These are phyloP conservation scores for Pleurotus sapidus DNA, from an alignment of 768 basidiomycete genomes.

Conservation along the genomic window DNA sequence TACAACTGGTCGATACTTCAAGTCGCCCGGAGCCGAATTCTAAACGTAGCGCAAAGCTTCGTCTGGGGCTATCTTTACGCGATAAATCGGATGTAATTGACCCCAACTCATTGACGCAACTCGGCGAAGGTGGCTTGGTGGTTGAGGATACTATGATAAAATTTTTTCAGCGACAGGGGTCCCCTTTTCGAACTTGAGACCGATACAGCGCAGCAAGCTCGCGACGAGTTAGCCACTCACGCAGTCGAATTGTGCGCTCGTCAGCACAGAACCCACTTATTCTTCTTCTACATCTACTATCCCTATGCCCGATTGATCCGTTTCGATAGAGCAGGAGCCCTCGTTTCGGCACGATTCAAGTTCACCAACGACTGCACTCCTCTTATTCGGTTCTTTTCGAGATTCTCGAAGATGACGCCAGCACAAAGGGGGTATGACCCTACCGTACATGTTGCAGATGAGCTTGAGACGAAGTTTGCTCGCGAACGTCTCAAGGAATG, in stretches of 20 bases:
- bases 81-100: background rate
- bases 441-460: background rate
- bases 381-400: conserved; percentile 23
- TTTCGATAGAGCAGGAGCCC: conserved; percentile 30
- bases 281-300: conserved; percentile 25
- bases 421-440: background rate
- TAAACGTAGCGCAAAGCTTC: background rate
- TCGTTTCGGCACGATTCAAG: conserved; percentile 21
- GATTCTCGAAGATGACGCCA: conserved; percentile 9
- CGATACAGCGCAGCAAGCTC: background rate
- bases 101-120: background rate
- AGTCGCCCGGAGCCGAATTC: background rate
- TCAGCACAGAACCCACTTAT: conserved; percentile 28
- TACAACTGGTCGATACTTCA: background rate
- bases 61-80: background rate
- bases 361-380: conserved; percentile 13
- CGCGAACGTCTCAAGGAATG: background rate
- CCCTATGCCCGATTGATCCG: conserved; percentile 24
- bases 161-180: background rate
- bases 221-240: conserved; percentile 22
- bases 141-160: background rate
- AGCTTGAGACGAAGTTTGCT: background rate
- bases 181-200: background rate
- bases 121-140: background rate
- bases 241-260: conserved; percentile 15